Evolutionary conservation across 2,329 filamentous ascomycete species (phyloP).

Genomic region (Orbilia oligospora): DNA sequence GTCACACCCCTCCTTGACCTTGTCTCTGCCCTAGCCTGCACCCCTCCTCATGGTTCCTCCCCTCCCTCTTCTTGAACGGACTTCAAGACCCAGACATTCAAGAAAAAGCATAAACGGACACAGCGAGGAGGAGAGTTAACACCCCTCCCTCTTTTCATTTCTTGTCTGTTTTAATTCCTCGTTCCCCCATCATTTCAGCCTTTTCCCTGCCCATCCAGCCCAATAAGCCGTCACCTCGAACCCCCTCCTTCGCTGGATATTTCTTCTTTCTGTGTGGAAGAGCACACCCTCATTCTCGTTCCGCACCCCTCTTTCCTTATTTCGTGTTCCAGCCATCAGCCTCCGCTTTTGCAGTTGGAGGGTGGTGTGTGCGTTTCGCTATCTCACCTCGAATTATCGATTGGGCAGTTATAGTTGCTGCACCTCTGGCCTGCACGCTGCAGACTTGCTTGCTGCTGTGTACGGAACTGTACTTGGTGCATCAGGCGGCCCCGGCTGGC

Average conservation of each 20-base stretch:
- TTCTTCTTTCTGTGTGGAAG: conserved; percentile 59
- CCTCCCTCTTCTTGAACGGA: conserved; percentile 33
- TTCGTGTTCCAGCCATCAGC: conserved; percentile 57
- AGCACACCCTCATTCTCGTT: conserved; percentile 51
- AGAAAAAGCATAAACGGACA: conserved; percentile 59
- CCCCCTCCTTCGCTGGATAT: conserved; percentile 54
- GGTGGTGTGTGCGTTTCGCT: conserved; percentile 53
- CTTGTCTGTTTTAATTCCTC: conserved; percentile 59
- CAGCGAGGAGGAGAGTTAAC: conserved; percentile 27
- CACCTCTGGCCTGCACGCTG: conserved; percentile 46
- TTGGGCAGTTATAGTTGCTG: conserved; percentile 38
- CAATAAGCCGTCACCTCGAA: conserved; percentile 61
- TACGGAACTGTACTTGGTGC: conserved; percentile 40
- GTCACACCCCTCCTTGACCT: conserved; percentile 50
- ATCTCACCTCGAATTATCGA: conserved; percentile 47
- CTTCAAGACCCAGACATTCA: conserved; percentile 58
- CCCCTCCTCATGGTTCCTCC: conserved; percentile 57
- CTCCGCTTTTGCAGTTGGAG: conserved; percentile 37
- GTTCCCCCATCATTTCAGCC: conserved; percentile 61
- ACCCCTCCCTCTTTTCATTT: conserved; percentile 59
- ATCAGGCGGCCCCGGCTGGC: conserved; percentile 49
- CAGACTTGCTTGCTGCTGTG: conserved; percentile 55
- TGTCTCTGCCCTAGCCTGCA: conserved; percentile 51
- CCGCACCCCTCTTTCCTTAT: conserved; percentile 54
- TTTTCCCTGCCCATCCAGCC: conserved; percentile 62